Percentiles rank a stretch among this genome's conserved stretches.
Evolutionary conservation across 1,284 basidiomycete genomes (phyloP).

Genomic region (Heterobasidion occidentale): DNA sequence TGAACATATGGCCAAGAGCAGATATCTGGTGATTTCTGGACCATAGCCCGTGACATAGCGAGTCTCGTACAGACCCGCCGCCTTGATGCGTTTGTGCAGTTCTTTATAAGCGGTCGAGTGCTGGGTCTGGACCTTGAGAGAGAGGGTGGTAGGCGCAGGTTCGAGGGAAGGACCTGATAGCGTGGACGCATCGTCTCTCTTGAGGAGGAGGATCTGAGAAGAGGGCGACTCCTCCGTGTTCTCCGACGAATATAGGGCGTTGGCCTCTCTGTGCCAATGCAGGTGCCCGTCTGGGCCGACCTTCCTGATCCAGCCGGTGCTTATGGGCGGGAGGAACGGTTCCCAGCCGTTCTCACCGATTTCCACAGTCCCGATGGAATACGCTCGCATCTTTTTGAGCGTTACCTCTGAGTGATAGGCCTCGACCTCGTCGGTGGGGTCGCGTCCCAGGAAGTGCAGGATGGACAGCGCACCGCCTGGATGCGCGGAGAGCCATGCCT

Average conservation of each 20-base stretch:
- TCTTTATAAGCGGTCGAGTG: slow-evolving; percentile 78
- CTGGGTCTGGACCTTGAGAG: slow-evolving; percentile 53
- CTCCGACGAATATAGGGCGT: slow-evolving; percentile 30
- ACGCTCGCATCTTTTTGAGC: slow-evolving; percentile 57
- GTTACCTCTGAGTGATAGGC: slow-evolving; percentile 82
- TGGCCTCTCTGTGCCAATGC: slow-evolving; percentile 59
- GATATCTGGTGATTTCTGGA: slow-evolving; percentile 78
- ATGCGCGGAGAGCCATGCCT: slow-evolving; percentile 78
- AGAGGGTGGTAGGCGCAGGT: slow-evolving; percentile 47
- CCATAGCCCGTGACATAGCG: slow-evolving; percentile 87
- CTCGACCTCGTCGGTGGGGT: slow-evolving; percentile 91
- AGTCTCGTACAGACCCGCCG: slow-evolving; percentile 81
- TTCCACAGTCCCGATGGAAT: slow-evolving; percentile 71
- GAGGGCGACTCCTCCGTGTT: slow-evolving; percentile 28
- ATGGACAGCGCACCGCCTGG: slow-evolving; percentile 89
- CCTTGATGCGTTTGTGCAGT: slow-evolving; percentile 70
- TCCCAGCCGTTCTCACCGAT: slow-evolving; percentile 55
- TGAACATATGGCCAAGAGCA: slow-evolving; percentile 51
- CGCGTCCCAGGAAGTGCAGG: slow-evolving; percentile 93
- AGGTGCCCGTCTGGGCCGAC: slow-evolving; percentile 31
- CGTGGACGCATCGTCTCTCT: slow-evolving; percentile 22
- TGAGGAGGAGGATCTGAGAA: slow-evolving; percentile 59
- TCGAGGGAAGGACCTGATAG: slow-evolving; percentile 42
- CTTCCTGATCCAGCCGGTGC: slow-evolving; percentile 72
- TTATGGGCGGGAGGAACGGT: slow-evolving; percentile 85